phyloP scores from a whole-genome alignment of 75 land plant genomes.

The Selaginella moellendorffii region DNA sequence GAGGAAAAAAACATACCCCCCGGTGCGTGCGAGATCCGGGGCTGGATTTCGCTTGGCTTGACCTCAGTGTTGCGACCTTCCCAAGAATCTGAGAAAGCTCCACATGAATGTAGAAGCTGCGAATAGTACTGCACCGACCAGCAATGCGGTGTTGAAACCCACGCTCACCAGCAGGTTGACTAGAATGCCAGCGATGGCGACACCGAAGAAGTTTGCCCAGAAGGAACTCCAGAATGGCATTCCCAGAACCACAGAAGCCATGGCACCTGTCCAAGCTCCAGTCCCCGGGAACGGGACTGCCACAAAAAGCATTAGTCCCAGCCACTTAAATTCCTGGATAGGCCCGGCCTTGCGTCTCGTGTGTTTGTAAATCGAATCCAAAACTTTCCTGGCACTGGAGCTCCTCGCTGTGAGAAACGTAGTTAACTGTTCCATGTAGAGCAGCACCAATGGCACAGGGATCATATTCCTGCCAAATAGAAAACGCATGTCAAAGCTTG shows the following conservation, averaged over 20 bases:
- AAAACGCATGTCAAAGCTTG: neutral
- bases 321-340: constrained; percentile 89
- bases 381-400: constrained; percentile 30
- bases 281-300: constrained; percentile 99
- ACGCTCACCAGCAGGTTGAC: constrained; percentile 84
- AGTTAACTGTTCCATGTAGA: constrained; percentile 58
- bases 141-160: constrained; percentile 65
- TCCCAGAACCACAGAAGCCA: constrained; percentile 75
- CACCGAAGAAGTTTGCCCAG: constrained; percentile 86
- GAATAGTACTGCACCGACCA: constrained; percentile 50
- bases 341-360: constrained; percentile 80
- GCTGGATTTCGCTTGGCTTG: too few species aligned
- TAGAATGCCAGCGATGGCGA: constrained; percentile 74
- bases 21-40: too few species aligned
- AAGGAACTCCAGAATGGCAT: constrained; percentile 87
- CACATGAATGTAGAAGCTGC: constrained; percentile 79
- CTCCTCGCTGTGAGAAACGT: constrained; percentile 42
- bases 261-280: constrained; percentile 98
- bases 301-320: constrained; percentile 96
- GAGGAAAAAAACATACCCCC: too few species aligned
- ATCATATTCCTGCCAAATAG: constrained; percentile 70
- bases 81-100: constrained; percentile 47
- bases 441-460: constrained; percentile 79
- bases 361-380: constrained; percentile 41
- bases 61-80: too few species aligned